These are phyloP conservation scores for Neurospora pannonica DNA, from an alignment of 495 filamentous ascomycete species.

Conservation along the genomic window DNA sequence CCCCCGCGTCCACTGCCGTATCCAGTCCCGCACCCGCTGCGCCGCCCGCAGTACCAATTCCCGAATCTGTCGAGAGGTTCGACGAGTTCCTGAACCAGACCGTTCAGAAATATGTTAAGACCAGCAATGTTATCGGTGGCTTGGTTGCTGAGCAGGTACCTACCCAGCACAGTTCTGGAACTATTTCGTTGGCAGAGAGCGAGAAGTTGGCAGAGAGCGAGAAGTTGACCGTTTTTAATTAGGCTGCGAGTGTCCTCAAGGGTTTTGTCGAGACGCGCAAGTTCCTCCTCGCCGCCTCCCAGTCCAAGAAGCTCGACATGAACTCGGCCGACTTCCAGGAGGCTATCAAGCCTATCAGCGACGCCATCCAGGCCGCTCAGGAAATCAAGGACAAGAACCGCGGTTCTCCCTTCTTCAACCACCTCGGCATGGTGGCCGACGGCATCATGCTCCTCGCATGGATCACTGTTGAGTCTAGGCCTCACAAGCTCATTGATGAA, in stretches of 20 bases:
- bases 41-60: conserved; percentile 49
- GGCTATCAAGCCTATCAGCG: conserved; percentile 68
- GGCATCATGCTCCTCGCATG: conserved; percentile 78
- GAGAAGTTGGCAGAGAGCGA: neutral
- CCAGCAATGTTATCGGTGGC: conserved; percentile 68
- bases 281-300: conserved; percentile 79
- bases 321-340: conserved; percentile 47
- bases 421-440: conserved; percentile 79
- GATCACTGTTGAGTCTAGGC: conserved; percentile 71
- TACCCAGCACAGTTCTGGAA: neutral
- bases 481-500: conserved; percentile 71
- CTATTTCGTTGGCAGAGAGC: neutral
- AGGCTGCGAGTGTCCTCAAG: conserved; percentile 31
- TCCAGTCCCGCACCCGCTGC: conserved; percentile 26
- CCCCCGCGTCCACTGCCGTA: conserved; percentile 14
- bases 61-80: conserved; percentile 74
- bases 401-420: conserved; percentile 57
- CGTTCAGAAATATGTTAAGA: conserved; percentile 66
- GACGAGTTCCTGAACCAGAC: conserved; percentile 68
- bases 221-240: neutral
- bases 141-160: conserved; percentile 72
- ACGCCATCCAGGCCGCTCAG: conserved; percentile 62
- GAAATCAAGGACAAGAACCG: conserved; percentile 73
- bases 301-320: conserved; percentile 82
- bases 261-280: conserved; percentile 74